Conservation (phyloP, 441 rosid species). For the Erodium trifolium region DNA sequence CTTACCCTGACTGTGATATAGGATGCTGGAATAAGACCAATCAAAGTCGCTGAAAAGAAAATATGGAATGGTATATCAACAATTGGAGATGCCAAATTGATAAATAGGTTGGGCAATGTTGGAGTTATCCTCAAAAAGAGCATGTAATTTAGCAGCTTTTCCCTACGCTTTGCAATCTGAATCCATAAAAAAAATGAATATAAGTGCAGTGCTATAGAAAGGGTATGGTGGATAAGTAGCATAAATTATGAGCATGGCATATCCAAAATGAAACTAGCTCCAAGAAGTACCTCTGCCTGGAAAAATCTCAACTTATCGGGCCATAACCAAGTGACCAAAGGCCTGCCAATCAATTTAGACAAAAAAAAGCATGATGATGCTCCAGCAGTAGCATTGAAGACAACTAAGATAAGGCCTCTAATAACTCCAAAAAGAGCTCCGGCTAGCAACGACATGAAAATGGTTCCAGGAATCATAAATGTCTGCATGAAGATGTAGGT, state of each 20-base stretch:
- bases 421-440: constrained; percentile 94
- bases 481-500: constrained; percentile 98
- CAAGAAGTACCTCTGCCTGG: constrained; percentile 65
- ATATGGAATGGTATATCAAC: constrained; percentile 93
- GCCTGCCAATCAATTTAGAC: constrained; percentile 88
- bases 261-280: background rate
- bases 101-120: constrained; percentile 82
- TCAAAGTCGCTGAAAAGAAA: constrained; percentile 82
- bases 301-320: constrained; percentile 83
- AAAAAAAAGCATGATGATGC: constrained; percentile 87
- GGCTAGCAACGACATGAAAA: constrained; percentile 94
- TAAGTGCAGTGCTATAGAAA: constrained; percentile 9
- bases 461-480: constrained; percentile 99
- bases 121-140: constrained; percentile 58
- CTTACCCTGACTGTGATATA: constrained; percentile 89
- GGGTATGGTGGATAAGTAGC: background rate
- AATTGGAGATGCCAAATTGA: constrained; percentile 94
- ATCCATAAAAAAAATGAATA: constrained; percentile 5
- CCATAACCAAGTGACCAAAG: constrained; percentile 86
- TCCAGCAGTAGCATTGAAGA: constrained; percentile 87
- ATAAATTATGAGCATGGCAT: background rate
- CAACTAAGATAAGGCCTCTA: constrained; percentile 76
- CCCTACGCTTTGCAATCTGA: constrained; percentile 83
- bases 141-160: constrained; percentile 56
- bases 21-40: constrained; percentile 89